A percentile compares a stretch with the other conserved stretches of the same genome.
These are phyloP conservation scores for Penicillium dipodomyicola DNA, from an alignment of 495 filamentous ascomycete genomes.

Conservation along the genomic window DNA sequence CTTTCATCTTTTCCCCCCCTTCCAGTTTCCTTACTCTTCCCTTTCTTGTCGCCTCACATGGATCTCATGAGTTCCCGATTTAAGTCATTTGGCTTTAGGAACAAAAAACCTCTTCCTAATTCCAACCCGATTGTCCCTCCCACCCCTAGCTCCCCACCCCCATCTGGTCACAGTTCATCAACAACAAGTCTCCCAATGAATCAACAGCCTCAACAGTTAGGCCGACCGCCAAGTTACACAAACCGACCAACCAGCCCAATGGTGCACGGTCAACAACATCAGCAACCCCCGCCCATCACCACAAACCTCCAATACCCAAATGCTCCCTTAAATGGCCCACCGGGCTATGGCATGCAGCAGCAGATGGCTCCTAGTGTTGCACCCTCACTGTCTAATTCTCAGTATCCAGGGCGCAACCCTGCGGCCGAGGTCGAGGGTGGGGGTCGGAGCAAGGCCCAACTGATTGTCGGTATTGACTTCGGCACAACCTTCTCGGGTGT, in stretches of 20 bases:
- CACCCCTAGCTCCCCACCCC: slow-evolving; percentile 38
- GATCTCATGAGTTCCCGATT: slow-evolving; percentile 55
- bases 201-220: slow-evolving; percentile 33
- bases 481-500: slow-evolving; percentile 79
- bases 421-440: slow-evolving; percentile 81
- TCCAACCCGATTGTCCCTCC: slow-evolving; percentile 32
- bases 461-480: slow-evolving; percentile 73
- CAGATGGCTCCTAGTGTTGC: slow-evolving; percentile 44
- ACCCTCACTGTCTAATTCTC: slow-evolving; percentile 35
- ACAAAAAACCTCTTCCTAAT: slow-evolving; percentile 35
- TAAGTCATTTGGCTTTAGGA: slow-evolving; percentile 46
- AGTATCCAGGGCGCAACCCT: slow-evolving; percentile 50
- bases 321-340: slow-evolving; percentile 51
- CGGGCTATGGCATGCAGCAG: slow-evolving; percentile 50
- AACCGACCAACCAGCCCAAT: slow-evolving; percentile 59
- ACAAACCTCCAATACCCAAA: slow-evolving; percentile 56
- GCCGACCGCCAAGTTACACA: slow-evolving; percentile 72
- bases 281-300: slow-evolving; percentile 69
- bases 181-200: slow-evolving; percentile 55
- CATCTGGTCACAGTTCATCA: slow-evolving; percentile 47
- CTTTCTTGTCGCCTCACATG: slow-evolving; percentile 32
- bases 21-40: slow-evolving; percentile 14
- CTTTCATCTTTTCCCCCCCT: slow-evolving; percentile 12
- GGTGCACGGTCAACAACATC: slow-evolving; percentile 60
- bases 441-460: slow-evolving; percentile 67